phyloP scores from a whole-genome alignment of 2,329 filamentous ascomycete genomes.

The Fusarium falciforme region DNA sequence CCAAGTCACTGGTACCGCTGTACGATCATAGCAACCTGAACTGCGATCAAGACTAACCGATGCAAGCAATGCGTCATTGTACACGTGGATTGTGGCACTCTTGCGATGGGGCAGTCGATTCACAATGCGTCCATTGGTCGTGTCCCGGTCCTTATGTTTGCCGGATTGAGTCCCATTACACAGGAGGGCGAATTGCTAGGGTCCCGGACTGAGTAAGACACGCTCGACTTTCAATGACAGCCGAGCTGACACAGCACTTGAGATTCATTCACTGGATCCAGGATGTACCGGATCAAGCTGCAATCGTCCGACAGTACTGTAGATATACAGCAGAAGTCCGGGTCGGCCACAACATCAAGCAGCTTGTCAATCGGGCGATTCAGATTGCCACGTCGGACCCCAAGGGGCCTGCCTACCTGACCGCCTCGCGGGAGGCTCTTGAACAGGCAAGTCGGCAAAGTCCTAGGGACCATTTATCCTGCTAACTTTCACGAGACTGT shows the following conservation, averaged over 20 bases:
- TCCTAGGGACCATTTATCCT: not conserved
- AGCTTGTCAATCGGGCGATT: slow-evolving; percentile 30
- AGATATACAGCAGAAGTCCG: slow-evolving; percentile 23
- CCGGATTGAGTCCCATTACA: slow-evolving; percentile 57
- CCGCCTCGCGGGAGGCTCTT: slow-evolving; percentile 41
- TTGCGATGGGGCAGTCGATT: slow-evolving; percentile 40
- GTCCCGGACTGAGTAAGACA: slow-evolving; percentile 21
- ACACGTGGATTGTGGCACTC: slow-evolving; percentile 45
- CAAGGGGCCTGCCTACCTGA: slow-evolving; percentile 42
- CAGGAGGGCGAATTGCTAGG: slow-evolving; percentile 45
- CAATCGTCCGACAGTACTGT: slow-evolving; percentile 25
- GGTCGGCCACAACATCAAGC: slow-evolving; percentile 8
- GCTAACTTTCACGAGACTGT: not conserved
- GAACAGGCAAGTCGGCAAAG: slow-evolving; percentile 20
- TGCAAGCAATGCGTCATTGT: slow-evolving; percentile 36
- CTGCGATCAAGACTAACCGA: too few relatives aligned
- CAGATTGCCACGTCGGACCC: slow-evolving; percentile 40
- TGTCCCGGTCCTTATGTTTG: slow-evolving; percentile 54
- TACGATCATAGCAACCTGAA: too few relatives aligned
- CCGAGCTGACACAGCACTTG: not conserved
- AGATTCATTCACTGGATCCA: slow-evolving; percentile 34
- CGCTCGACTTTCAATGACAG: not conserved
- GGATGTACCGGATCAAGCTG: slow-evolving; percentile 25
- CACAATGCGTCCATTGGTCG: slow-evolving; percentile 45
- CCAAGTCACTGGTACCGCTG: too few relatives aligned